phyloP scores from a whole-genome alignment of 129 eudicot species.

The sunflower (Helianthus annuus) region DNA sequence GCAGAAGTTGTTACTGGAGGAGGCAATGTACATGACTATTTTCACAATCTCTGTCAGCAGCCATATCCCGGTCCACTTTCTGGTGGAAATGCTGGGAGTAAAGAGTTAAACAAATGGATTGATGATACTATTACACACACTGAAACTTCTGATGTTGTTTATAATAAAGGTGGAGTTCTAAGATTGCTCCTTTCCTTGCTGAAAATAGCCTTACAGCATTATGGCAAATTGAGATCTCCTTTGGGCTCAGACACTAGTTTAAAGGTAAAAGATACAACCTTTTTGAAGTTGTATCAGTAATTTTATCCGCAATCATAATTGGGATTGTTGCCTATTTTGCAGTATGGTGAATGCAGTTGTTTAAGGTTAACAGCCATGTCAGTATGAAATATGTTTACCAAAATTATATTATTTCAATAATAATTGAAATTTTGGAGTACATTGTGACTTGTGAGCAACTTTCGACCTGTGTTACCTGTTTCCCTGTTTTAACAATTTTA shows the following conservation, averaged over 20 bases:
- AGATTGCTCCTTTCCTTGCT: slow-evolving; percentile 83
- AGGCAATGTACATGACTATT: slow-evolving; percentile 27
- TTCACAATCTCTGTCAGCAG: slow-evolving; percentile 36
- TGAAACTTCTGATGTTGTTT: slow-evolving; percentile 44
- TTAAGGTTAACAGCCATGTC: not conserved
- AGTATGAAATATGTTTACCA: not conserved
- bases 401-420: not conserved
- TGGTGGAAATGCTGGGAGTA: slow-evolving; percentile 37
- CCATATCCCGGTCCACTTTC: slow-evolving; percentile 36
- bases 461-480: not conserved
- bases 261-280: slow-evolving; percentile 48
- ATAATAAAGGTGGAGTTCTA: slow-evolving; percentile 55
- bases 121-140: slow-evolving; percentile 70
- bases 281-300: not conserved
- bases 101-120: slow-evolving; percentile 55
- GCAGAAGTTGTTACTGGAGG: slow-evolving; percentile 58
- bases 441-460: not conserved
- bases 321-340: slow-evolving; percentile 19
- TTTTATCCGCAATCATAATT: slow-evolving; percentile 3
- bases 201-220: slow-evolving; percentile 79
- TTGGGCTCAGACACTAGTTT: slow-evolving; percentile 68
- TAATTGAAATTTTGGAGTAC: not conserved
- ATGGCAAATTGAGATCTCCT: slow-evolving; percentile 94
- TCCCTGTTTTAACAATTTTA: not conserved
- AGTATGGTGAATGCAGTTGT: not conserved